These are phyloP conservation scores for Leersia perrieri DNA, from an alignment of 176 grass and related monocot species.

Conservation along the genomic window DNA sequence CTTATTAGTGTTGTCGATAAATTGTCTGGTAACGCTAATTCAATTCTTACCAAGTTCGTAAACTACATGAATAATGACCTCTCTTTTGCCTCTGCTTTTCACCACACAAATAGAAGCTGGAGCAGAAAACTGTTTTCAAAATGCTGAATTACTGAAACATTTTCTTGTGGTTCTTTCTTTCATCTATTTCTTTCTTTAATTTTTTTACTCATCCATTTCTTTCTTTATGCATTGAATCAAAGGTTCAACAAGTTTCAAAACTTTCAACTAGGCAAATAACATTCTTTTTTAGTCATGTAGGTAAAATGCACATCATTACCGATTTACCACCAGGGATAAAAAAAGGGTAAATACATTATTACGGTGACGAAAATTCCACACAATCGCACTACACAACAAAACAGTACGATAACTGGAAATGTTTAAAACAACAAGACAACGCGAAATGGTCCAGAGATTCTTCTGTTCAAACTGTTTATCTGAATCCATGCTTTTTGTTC, in stretches of 20 bases:
- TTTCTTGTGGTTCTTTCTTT: not conserved
- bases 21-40: not conserved
- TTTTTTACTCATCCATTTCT: not conserved
- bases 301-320: not conserved
- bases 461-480: not conserved
- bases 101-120: not conserved
- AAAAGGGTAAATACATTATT: not conserved
- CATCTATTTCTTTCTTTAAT: not conserved
- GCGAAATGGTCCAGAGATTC: slow-evolving; percentile 10
- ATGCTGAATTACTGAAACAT: not conserved
- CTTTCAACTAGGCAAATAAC: not conserved
- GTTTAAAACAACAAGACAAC: not conserved
- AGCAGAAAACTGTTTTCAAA: not conserved
- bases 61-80: not conserved
- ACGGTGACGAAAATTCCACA: not conserved
- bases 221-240: not conserved
- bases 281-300: not conserved
- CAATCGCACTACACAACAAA: not conserved
- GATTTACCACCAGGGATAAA: not conserved
- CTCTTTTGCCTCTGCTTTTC: not conserved
- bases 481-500: not conserved
- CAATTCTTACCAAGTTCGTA: not conserved
- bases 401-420: not conserved
- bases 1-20: not conserved
- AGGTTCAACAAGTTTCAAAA: not conserved